phyloP scores from a whole-genome alignment of 2,329 filamentous ascomycete species.

The Penicillium sp. region DNA sequence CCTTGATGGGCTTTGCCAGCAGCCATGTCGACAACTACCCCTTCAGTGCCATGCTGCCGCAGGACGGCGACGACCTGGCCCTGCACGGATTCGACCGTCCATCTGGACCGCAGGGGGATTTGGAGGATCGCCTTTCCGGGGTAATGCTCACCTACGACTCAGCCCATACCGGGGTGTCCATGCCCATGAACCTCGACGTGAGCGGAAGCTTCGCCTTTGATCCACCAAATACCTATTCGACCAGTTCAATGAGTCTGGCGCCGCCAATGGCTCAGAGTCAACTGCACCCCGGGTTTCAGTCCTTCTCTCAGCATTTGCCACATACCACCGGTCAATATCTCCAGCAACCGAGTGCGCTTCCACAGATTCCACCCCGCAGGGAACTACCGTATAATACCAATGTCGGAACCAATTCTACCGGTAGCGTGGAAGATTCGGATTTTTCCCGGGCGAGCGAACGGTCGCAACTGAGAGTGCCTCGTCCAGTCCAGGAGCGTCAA shows the following conservation, averaged over 20 bases:
- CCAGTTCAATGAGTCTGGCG: constrained; percentile 16
- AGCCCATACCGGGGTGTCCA: constrained; percentile 10
- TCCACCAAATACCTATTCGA: constrained; percentile 18
- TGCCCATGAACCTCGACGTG: constrained; percentile 21
- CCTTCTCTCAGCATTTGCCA: constrained; percentile 6
- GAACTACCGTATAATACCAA: constrained; percentile 9
- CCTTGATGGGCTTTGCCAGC: constrained; percentile 15
- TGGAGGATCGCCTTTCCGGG: constrained; percentile 23
- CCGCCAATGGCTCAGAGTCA: constrained; percentile 15
- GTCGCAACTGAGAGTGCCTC: constrained; percentile 6
- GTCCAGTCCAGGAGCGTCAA: constrained; percentile 14
- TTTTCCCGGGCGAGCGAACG: constrained; percentile 15
- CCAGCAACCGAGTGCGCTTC: constrained; percentile 1
- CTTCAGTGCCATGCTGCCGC: constrained; percentile 16
- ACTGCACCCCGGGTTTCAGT: constrained; percentile 9
- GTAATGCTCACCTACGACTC: constrained; percentile 26
- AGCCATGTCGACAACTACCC: constrained; percentile 12
- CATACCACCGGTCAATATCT: constrained; percentile 8
- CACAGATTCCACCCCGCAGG: not conserved
- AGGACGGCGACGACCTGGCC: constrained; percentile 14
- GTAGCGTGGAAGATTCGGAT: constrained; percentile 19
- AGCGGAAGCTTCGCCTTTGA: constrained; percentile 21
- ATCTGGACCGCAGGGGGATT: constrained; percentile 4
- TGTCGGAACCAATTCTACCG: constrained; percentile 7
- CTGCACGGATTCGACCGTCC: constrained; percentile 14